A percentile compares a stretch with the other conserved stretches of the same genome.
phyloP scores from a whole-genome alignment of 768 basidiomycete species.

The Leccinum disarticulatum region DNA sequence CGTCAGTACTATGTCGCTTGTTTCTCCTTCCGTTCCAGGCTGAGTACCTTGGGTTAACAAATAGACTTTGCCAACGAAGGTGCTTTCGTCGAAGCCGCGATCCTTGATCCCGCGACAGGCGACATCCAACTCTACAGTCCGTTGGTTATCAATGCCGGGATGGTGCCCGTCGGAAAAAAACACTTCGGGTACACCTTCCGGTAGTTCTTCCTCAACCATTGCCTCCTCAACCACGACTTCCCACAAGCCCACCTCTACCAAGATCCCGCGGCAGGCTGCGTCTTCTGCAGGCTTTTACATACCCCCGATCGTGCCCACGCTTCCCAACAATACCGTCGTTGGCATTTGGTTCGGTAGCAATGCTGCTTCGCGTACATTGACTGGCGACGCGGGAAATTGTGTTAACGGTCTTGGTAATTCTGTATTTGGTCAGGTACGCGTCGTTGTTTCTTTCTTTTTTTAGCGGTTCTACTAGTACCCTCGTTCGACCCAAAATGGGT shows the following conservation, averaged over 20 bases:
- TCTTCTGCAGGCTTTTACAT: slow-evolving; percentile 20
- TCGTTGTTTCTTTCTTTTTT: background rate
- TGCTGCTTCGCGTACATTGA: slow-evolving; percentile 22
- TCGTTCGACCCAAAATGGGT: too few species aligned
- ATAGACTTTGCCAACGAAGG: slow-evolving; percentile 28
- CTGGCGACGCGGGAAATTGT: slow-evolving; percentile 21
- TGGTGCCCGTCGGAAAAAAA: slow-evolving; percentile 17
- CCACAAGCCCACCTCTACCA: background rate
- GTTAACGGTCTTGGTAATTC: slow-evolving; percentile 25
- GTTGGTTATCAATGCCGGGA: slow-evolving; percentile 31
- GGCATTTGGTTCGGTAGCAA: slow-evolving; percentile 32
- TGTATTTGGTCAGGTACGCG: slow-evolving; percentile 25
- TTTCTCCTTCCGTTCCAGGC: background rate
- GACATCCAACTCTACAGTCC: slow-evolving; percentile 28
- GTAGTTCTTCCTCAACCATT: background rate
- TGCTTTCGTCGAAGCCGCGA: slow-evolving; percentile 28
- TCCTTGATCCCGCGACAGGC: slow-evolving; percentile 30
- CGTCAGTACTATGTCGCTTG: slow-evolving; percentile 6
- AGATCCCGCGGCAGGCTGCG: slow-evolving; percentile 12
- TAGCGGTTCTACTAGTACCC: too few species aligned
- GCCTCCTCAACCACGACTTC: background rate
- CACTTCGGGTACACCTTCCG: background rate
- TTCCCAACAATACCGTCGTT: slow-evolving; percentile 26
- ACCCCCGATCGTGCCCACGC: slow-evolving; percentile 23
- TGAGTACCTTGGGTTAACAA: slow-evolving; percentile 18